Conservation (phyloP, 2,329 filamentous ascomycete species). For the Neofusicoccum parvum region DNA sequence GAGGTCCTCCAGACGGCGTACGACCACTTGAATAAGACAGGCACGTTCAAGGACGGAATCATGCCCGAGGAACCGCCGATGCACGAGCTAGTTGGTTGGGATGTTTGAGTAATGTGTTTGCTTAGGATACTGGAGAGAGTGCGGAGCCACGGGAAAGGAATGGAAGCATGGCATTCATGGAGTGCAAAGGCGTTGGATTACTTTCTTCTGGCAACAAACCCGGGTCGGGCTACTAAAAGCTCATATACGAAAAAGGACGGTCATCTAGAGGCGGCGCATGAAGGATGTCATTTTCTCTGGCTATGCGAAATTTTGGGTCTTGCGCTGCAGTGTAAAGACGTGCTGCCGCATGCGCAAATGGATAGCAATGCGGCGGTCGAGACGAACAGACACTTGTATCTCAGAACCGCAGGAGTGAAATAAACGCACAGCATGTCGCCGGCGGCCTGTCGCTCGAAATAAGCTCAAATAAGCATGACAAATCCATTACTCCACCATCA, state of each 20-base stretch:
- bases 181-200: background rate
- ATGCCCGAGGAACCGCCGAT: conserved; percentile 80
- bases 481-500: background rate
- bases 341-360: no score
- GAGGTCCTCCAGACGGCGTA: conserved; percentile 64
- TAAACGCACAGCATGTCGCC: no score
- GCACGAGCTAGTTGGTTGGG: conserved; percentile 60
- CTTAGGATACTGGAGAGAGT: background rate
- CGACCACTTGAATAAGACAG: conserved; percentile 63
- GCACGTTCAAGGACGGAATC: conserved; percentile 67
- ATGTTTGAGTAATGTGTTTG: background rate
- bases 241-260: background rate
- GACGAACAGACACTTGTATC: no score
- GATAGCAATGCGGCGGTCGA: background rate
- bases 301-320: no score
- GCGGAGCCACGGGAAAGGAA: background rate
- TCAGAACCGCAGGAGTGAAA: no score
- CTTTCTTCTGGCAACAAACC: background rate
- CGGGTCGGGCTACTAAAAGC: background rate
- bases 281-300: background rate
- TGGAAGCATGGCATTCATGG: background rate
- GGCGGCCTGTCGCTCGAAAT: no score
- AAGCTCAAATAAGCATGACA: background rate
- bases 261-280: background rate
- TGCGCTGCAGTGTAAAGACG: no score